Base-by-base conservation (phyloP, 2,329 filamentous ascomycete genomes). In the Monilinia fructigena region DNA sequence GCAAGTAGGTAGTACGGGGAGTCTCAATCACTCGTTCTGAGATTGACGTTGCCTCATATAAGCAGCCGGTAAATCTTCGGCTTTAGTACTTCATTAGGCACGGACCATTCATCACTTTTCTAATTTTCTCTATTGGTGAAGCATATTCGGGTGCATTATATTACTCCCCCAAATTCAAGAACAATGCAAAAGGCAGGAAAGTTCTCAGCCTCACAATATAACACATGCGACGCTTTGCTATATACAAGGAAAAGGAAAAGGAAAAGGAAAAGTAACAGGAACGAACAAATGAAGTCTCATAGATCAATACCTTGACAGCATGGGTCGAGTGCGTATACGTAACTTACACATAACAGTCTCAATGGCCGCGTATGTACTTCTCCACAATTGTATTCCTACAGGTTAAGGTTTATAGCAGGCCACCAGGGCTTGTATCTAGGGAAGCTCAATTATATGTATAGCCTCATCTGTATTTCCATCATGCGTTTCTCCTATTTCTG, bases 311-410 rank as follows among this genome's bases (percentile, higher is more conserved):
- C 12, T 55, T 55, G 0, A 38, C 20, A 14, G 18, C 5, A 42
- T 42, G 38, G 38, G 31, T 3, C 5, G 55, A 6, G 55, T 42
- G 42, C 35, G 55, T 56, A 56, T 42, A 56, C 35, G 55, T 56
- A 56, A 56, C 38, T 5, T 26, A 11, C 7, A 38, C 6, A 38
- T 38, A 3, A 23, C 54, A 7, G 35, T n/a, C 35, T 56, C 54
- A 56, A 42, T n/a, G 35, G 35, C 54, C 54, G 54, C 54, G 54
- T 56, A n/a, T 42, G n/a, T 56, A 23, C 38, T 18, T 42, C 55
- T 42, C 55, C 55, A 56, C 55, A 42, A 26, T 42, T 20, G 35
- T 14, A 10, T 42, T 23, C 14, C 14, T 14, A 11, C 12, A 40
- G 20, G 2, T 23, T 18, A 56, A 42, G 8, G 14, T 42, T 56